Base-by-base conservation (phyloP, 495 filamentous ascomycete genomes). In the Talaromyces thailandensis region DNA sequence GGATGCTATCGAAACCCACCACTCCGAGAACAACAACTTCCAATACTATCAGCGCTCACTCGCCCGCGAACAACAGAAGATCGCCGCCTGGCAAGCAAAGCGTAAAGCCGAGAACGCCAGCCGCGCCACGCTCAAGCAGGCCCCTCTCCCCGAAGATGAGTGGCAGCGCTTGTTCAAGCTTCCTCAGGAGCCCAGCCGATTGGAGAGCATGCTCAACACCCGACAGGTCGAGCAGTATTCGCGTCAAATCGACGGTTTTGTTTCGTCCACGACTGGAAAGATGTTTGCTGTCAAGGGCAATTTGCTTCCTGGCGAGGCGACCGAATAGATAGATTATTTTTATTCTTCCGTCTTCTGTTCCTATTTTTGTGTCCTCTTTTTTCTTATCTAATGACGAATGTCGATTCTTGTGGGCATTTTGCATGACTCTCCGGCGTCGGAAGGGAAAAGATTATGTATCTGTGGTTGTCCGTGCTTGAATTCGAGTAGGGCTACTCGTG, bases 81-180 rank as follows among this genome's bases (percentile, higher is more conserved):
- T 98, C 69, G 86, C 89, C 45, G 85, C 89, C 61, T 98, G 94
- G 94, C 93, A 97, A 76, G 76, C 84, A 52, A 98, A 98, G 85
- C 87, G 94, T 66, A 93, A 94, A 79, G 86, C 90, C 24, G 95
- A 98, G 82, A 98, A 98, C 73, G 88, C 87, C 31, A 85, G 84
- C 56, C 84, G 95, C 29, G 80, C 84, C 55, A 85, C 91, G 14
- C 88, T 93, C 64, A 98, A 98, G 82, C 92, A 96, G 76, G 76
- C 86, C 31, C 85, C 86, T 32, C 82, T 98, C 40, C 93, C 93
- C 18, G 94, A 98, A 79, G 93, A 97, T 69, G 95, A 98, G 77
- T 98, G 94, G 94, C 89, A 93, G 77, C 88, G 91, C 69, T 78
- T 98, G 67, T 98, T 97, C 83, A 98, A 98, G 84, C 83, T 98